Evolutionary conservation across 139 green algal species (phyloP).

Genomic region (Tetraselmis chui): DNA sequence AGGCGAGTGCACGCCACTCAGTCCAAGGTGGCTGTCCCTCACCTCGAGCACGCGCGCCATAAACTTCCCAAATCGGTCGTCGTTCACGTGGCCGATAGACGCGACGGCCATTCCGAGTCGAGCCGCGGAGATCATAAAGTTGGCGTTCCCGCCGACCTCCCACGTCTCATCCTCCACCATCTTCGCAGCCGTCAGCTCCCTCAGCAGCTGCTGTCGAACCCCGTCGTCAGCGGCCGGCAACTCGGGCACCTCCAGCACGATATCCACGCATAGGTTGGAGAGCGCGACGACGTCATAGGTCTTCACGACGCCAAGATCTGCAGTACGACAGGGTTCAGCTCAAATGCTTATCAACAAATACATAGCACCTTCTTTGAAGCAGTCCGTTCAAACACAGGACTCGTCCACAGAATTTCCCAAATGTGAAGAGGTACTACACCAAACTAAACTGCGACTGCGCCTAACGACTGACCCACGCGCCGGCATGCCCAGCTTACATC

Average conservation of each 20-base stretch:
- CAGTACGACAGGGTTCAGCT: too few relatives aligned
- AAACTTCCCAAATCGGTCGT: constrained; percentile 78
- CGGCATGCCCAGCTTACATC: too few relatives aligned
- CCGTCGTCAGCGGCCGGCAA: constrained; percentile 39
- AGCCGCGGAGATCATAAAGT: constrained; percentile 85
- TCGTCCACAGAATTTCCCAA: too few relatives aligned
- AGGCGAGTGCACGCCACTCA: too few relatives aligned
- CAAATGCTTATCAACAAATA: too few relatives aligned
- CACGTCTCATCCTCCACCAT: constrained; percentile 18
- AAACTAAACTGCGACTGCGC: too few relatives aligned
- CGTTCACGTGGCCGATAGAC: constrained; percentile 66
- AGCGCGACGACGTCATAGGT: constrained; percentile 60
- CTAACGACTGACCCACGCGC: too few relatives aligned
- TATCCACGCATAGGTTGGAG: constrained; percentile 84
- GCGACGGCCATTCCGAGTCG: constrained; percentile 68
- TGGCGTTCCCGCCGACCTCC: constrained; percentile 81
- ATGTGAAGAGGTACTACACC: too few relatives aligned
- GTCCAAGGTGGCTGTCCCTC: constrained; percentile 9
- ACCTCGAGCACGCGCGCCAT: constrained; percentile 63
- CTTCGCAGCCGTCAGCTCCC: constrained; percentile 30
- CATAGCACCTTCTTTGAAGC: too few relatives aligned
- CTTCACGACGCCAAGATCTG: not conserved
- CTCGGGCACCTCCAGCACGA: constrained; percentile 46
- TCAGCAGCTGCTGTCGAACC: constrained; percentile 31
- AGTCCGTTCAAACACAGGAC: too few relatives aligned